Percentiles rank a stretch among this genome's conserved stretches.
Evolutionary conservation across 257 asterid species (phyloP).

Genomic region (Coffea eugenioides): DNA sequence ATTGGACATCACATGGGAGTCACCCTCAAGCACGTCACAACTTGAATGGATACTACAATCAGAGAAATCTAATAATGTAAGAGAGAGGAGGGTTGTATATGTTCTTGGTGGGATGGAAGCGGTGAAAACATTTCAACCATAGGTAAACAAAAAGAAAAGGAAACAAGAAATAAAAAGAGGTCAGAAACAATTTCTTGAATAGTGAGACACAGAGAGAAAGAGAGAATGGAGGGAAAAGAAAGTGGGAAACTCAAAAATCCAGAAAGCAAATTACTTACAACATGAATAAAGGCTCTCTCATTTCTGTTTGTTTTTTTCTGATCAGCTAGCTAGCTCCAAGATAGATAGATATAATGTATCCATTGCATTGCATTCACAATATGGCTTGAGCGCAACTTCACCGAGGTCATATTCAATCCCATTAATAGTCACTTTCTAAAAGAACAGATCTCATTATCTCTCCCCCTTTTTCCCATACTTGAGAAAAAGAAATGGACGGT

Average conservation of each 20-base stretch:
- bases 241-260: not conserved
- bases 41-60: constrained; percentile 5
- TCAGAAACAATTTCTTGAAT: not conserved
- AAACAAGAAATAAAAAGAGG: too few relatives aligned
- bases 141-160: not conserved
- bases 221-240: too few relatives aligned
- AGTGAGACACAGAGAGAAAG: too few relatives aligned
- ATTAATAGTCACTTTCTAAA: constrained; percentile 51
- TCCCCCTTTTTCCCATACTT: constrained; percentile 63
- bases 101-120: not conserved
- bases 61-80: constrained; percentile 12
- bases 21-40: constrained; percentile 31
- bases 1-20: constrained; percentile 43
- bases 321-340: not conserved
- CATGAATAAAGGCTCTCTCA: constrained; percentile 14
- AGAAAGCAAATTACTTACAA: not conserved
- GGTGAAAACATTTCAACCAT: constrained; percentile 25
- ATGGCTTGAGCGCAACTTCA: constrained; percentile 34
- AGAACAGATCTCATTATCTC: constrained; percentile 35
- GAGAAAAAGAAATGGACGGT: constrained; percentile 32
- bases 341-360: too few relatives aligned
- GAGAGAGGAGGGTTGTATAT: constrained; percentile 27
- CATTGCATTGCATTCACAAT: constrained; percentile 6
- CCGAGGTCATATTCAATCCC: constrained; percentile 32
- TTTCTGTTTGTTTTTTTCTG: constrained; percentile 13